Evolutionary conservation across 306 rosid genomes (phyloP), one percentile per base, ranked within the genome.

Genomic region (Acacia acuminata): DNA sequence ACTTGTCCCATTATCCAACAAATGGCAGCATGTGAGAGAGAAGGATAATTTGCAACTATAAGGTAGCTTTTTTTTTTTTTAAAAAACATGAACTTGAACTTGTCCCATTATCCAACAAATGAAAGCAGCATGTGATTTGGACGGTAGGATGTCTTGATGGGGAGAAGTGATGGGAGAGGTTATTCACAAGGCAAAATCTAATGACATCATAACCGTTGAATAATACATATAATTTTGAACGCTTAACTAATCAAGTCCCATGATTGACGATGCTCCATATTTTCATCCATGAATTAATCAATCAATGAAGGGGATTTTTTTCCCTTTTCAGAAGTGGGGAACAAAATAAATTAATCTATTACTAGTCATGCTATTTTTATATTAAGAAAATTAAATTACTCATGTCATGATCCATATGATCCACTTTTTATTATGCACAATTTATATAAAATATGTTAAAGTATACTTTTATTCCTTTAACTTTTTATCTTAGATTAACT

Each of bases 91-190:
- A 60, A 25, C 32, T 22, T 58, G 25, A 60, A 60, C 30, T 69
- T 69, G 73, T 69, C 73, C 38, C 48, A 2, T 40, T 40, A 69
- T 69, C 24, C 50, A 69, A 69, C 30, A 68, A 38, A 36, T 9
- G 53, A n/a, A n/a, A n/a, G 64, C 30, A 30, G 77, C 65, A 48
- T 51, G 77, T 73, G 77, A 73, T n/a, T n/a, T n/a, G n/a, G n/a
- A n/a, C n/a, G n/a, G n/a, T n/a, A n/a, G n/a, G n/a, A n/a, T n/a
- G n/a, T n/a, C n/a, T n/a, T n/a, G n/a, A n/a, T n/a, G n/a, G n/a
- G n/a, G n/a, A n/a, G n/a, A n/a, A n/a, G n/a, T n/a, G n/a, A 50
- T 73, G 45, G 64, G 67, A 34, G 47, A 75, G 36, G 50, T 75
- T 36, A 55, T 25, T 53, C 50, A 10, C 67, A 36, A 0, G 67